Evolutionary conservation across 257 asterid genomes (phyloP).

Genomic region (Misopates orontium): DNA sequence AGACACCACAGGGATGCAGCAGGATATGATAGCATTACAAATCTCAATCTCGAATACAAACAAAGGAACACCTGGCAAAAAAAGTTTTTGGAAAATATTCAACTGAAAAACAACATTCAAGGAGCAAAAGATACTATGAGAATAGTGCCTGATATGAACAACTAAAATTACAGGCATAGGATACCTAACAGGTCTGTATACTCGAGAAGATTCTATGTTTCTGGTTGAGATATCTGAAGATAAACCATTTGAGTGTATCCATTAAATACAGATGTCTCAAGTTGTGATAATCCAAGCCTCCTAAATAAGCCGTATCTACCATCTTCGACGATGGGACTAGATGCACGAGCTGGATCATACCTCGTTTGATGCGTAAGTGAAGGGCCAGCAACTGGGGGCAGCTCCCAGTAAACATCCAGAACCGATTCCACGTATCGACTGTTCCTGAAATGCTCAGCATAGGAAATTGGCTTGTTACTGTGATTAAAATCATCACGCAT

Average conservation of each 20-base stretch:
- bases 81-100: slow-evolving; percentile 3
- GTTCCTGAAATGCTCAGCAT: slow-evolving; percentile 67
- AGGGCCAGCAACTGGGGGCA: slow-evolving; percentile 97
- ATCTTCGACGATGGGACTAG: slow-evolving; percentile 81
- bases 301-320: slow-evolving; percentile 73
- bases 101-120: slow-evolving; percentile 23
- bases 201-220: slow-evolving; percentile 27
- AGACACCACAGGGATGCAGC: slow-evolving; percentile 8
- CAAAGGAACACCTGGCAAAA: not conserved
- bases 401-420: slow-evolving; percentile 90
- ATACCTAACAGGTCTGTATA: slow-evolving; percentile 13
- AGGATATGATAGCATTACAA: slow-evolving; percentile 12
- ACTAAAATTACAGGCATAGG: slow-evolving; percentile 27
- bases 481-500: slow-evolving; percentile 94
- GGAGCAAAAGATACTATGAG: slow-evolving; percentile 14
- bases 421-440: slow-evolving; percentile 89
- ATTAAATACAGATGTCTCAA: slow-evolving; percentile 77
- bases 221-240: slow-evolving; percentile 70
- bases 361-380: slow-evolving; percentile 95
- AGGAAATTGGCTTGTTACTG: slow-evolving; percentile 71
- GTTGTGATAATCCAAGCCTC: slow-evolving; percentile 64
- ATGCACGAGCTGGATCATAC: slow-evolving; percentile 88
- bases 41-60: not conserved
- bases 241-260: slow-evolving; percentile 99
- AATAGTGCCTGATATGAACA: slow-evolving; percentile 30